Percentiles rank a stretch among this genome's conserved stretches.
These are phyloP conservation scores for Pseudofabraea citricarpa DNA, from an alignment of 2,329 filamentous ascomycete genomes.

Conservation along the genomic window DNA sequence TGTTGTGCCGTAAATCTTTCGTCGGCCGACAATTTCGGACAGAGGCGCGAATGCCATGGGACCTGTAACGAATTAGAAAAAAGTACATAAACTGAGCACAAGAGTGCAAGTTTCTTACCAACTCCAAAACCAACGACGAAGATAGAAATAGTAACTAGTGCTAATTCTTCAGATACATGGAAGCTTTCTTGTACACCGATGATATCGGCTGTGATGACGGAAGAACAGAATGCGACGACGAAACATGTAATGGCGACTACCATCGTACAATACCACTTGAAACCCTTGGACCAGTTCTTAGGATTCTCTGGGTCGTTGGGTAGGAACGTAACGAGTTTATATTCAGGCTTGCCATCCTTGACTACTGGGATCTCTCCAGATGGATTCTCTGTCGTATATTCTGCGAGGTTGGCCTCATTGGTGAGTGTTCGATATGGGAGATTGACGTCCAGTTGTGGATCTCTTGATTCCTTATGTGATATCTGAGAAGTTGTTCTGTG, in stretches of 20 bases:
- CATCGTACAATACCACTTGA: constrained; percentile 84
- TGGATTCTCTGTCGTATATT: constrained; percentile 60
- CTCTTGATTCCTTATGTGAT: constrained; percentile 21
- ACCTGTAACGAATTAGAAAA: too few relatives aligned
- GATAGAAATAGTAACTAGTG: constrained; percentile 65
- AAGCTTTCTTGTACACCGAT: constrained; percentile 60
- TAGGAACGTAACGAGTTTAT: constrained; percentile 66
- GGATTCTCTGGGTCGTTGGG: constrained; percentile 71
- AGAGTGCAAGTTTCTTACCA: too few relatives aligned
- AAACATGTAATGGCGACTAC: constrained; percentile 74
- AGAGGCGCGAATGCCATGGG: constrained; percentile 78
- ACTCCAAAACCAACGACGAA: constrained; percentile 82
- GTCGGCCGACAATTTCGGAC: constrained; percentile 69
- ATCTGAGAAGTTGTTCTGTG: constrained; percentile 10
- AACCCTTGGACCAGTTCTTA: constrained; percentile 77
- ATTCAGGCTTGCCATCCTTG: constrained; percentile 27
- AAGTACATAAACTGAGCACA: too few relatives aligned
- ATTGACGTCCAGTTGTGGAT: constrained; percentile 39
- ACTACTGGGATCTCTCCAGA: constrained; percentile 49
- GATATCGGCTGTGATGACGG: constrained; percentile 75
- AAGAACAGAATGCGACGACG: constrained; percentile 58
- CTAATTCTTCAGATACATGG: constrained; percentile 65
- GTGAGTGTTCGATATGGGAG: constrained; percentile 63
- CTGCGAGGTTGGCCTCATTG: constrained; percentile 55
- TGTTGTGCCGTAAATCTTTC: constrained; percentile 54